phyloP scores from a whole-genome alignment of 495 filamentous ascomycete species.

The Penicillium cinerascens region DNA sequence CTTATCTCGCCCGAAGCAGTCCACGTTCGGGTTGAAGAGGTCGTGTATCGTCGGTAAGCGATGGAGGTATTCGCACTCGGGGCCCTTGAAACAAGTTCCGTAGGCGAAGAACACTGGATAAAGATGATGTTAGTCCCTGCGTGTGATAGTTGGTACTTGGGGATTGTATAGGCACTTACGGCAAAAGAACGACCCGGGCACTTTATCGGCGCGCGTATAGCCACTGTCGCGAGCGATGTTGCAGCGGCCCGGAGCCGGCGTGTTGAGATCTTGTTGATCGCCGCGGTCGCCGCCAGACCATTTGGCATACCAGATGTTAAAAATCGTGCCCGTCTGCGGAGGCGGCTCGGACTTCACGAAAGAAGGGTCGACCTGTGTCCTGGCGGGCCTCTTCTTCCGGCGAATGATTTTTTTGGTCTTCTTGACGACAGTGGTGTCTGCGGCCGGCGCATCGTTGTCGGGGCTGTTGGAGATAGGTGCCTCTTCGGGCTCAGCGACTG shows the following conservation, averaged over 20 bases:
- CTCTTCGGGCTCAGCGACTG: constrained; percentile 17
- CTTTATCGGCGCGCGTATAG: constrained; percentile 83
- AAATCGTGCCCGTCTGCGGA: constrained; percentile 86
- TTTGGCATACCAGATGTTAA: constrained; percentile 95
- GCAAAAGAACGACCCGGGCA: constrained; percentile 82
- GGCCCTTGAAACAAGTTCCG: constrained; percentile 77
- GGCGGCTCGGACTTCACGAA: constrained; percentile 77
- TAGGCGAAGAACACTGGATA: constrained; percentile 69
- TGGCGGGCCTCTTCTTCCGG: constrained; percentile 51
- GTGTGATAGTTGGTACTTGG: not conserved
- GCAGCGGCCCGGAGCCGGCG: constrained; percentile 71
- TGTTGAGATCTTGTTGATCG: constrained; percentile 79
- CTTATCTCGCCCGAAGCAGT: constrained; percentile 74
- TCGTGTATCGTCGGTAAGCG: constrained; percentile 79
- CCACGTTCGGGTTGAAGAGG: constrained; percentile 82
- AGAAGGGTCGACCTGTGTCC: constrained; percentile 76
- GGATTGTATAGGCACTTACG: constrained; percentile 1
- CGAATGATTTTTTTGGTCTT: constrained; percentile 54
- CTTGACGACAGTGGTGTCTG: constrained; percentile 21
- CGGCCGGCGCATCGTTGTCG: constrained; percentile 13
- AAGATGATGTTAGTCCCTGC: not conserved
- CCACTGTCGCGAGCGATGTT: constrained; percentile 78
- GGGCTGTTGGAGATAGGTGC: not conserved
- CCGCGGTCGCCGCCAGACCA: constrained; percentile 90
- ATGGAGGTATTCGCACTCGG: constrained; percentile 94